A percentile compares a stretch with the other conserved stretches of the same genome.
These are phyloP conservation scores for Barnettozyma wickerhamii DNA, from an alignment of 805 yeast genomes.

Conservation along the genomic window DNA sequence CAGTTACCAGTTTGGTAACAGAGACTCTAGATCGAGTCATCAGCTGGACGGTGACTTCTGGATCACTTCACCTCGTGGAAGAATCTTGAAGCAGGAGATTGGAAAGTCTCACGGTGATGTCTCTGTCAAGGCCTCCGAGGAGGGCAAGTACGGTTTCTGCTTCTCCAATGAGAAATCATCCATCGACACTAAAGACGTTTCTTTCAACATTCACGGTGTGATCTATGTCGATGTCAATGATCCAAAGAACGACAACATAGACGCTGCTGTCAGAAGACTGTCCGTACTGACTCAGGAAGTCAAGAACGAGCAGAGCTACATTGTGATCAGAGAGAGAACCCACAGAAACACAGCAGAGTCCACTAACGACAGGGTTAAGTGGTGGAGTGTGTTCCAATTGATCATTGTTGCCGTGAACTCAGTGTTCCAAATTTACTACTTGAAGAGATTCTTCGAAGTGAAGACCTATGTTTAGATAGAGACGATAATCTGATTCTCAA, in stretches of 20 bases:
- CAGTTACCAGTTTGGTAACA: slow-evolving; percentile 89
- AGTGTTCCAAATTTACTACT: slow-evolving; percentile 87
- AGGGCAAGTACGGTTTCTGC: slow-evolving; percentile 83
- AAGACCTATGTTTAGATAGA: slow-evolving; percentile 77
- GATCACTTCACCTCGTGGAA: slow-evolving; percentile 33
- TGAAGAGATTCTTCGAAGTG: slow-evolving; percentile 94
- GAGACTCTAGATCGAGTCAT: slow-evolving; percentile 66
- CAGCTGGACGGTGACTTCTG: slow-evolving; percentile 65
- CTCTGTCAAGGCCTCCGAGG: slow-evolving; percentile 54
- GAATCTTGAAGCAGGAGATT: slow-evolving; percentile 43
- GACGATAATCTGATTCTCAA: no score
- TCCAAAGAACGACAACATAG: slow-evolving; percentile 74
- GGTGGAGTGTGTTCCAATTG: slow-evolving; percentile 95
- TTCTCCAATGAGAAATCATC: slow-evolving; percentile 82
- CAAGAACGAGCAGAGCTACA: slow-evolving; percentile 85
- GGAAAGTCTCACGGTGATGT: slow-evolving; percentile 80
- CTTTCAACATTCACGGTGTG: slow-evolving; percentile 93
- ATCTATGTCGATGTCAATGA: slow-evolving; percentile 78
- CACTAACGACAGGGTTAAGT: slow-evolving; percentile 92
- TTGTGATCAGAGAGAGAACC: slow-evolving; percentile 93
- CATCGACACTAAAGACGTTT: slow-evolving; percentile 78
- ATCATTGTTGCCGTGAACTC: slow-evolving; percentile 82
- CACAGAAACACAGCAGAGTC: slow-evolving; percentile 99
- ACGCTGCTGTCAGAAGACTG: slow-evolving; percentile 74
- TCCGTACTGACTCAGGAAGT: slow-evolving; percentile 77